These are phyloP conservation scores for Myxozyma geophila DNA, from an alignment of 805 yeast species.

Conservation along the genomic window DNA sequence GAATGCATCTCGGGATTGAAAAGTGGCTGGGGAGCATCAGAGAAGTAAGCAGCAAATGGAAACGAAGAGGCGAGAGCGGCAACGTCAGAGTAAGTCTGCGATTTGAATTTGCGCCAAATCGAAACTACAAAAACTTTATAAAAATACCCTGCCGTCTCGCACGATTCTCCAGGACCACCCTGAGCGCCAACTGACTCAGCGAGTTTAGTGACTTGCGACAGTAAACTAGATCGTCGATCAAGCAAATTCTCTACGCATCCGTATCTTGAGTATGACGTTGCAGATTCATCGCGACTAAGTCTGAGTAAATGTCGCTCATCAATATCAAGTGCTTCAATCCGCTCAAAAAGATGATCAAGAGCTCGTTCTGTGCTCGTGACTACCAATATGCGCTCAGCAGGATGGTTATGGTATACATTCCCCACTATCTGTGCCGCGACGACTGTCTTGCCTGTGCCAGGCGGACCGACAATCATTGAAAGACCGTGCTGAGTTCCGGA, in stretches of 20 bases:
- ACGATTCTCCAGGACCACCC: constrained; percentile 49
- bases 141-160: constrained; percentile 48
- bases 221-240: constrained; percentile 27
- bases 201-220: constrained; percentile 43
- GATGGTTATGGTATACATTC: constrained; percentile 37
- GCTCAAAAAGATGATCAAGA: constrained; percentile 39
- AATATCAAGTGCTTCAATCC: constrained; percentile 37
- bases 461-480: constrained; percentile 73
- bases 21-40: constrained; percentile 35
- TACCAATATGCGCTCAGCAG: constrained; percentile 43
- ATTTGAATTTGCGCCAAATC: constrained; percentile 35
- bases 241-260: constrained; percentile 37
- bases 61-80: constrained; percentile 14
- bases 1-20: constrained; percentile 25
- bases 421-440: constrained; percentile 41
- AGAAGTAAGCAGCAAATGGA: constrained; percentile 35
- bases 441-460: constrained; percentile 69
- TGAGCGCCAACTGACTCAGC: constrained; percentile 44
- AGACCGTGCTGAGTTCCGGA: constrained; percentile 52
- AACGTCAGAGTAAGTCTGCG: constrained; percentile 5
- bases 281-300: constrained; percentile 40
- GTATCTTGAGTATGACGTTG: constrained; percentile 22
- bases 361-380: constrained; percentile 42
- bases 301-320: constrained; percentile 40
- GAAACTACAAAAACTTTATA: constrained; percentile 40